These are phyloP conservation scores for Helenozyma rhizophorensis DNA, from an alignment of 805 yeast species.

Conservation along the genomic window DNA sequence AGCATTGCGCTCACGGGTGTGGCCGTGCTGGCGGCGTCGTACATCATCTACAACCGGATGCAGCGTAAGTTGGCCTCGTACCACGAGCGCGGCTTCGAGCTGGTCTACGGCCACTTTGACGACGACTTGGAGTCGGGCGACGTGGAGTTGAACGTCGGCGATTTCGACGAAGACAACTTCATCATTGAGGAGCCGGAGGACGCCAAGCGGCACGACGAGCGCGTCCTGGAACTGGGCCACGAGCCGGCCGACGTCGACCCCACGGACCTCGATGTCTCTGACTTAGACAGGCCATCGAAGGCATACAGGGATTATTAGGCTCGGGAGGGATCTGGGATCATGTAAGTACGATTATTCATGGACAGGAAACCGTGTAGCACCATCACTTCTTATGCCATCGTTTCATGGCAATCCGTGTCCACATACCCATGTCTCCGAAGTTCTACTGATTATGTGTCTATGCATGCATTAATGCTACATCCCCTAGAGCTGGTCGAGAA, in stretches of 20 bases:
- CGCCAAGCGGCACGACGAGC: too few relatives aligned
- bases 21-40: conserved; percentile 58
- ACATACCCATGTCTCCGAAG: too few relatives aligned
- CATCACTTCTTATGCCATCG: too few relatives aligned
- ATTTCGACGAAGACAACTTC: conserved; percentile 38
- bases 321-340: too few relatives aligned
- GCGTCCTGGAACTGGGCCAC: too few relatives aligned
- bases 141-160: conserved; percentile 34
- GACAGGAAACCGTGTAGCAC: too few relatives aligned
- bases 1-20: conserved; percentile 55
- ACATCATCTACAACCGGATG: conserved; percentile 59
- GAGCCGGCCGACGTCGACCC: too few relatives aligned
- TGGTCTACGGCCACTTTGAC: conserved; percentile 39
- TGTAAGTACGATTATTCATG: too few relatives aligned
- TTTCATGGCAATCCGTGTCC: too few relatives aligned
- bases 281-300: too few relatives aligned
- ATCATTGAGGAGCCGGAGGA: conserved; percentile 39
- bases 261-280: too few relatives aligned
- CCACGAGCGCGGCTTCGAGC: conserved; percentile 23
- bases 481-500: conserved; percentile 18
- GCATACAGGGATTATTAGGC: too few relatives aligned
- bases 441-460: not conserved
- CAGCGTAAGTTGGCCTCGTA: conserved; percentile 31
- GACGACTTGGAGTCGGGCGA: conserved; percentile 30
- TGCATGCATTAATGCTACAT: not conserved